phyloP scores from a whole-genome alignment of 768 basidiomycete genomes.

The Mycena maculata region DNA sequence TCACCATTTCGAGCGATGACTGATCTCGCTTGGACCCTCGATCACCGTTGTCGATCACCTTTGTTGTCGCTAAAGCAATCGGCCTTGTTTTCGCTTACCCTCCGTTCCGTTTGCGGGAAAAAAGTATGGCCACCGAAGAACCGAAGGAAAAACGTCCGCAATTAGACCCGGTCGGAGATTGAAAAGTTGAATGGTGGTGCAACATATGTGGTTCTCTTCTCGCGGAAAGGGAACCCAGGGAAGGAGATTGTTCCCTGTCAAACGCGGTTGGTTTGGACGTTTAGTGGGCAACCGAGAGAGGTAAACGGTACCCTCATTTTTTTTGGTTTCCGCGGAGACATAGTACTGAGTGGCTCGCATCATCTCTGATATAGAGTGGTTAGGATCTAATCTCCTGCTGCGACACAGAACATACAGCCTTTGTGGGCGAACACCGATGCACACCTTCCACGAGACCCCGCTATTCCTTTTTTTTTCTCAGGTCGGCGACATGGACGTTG shows the following conservation, averaged over 20 bases:
- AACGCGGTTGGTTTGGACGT: background rate
- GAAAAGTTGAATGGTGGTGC: background rate
- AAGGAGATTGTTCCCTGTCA: slow-evolving; percentile 24
- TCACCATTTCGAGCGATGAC: background rate
- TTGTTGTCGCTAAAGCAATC: background rate
- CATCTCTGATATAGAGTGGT: slow-evolving; percentile 5
- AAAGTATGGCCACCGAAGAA: slow-evolving; percentile 11
- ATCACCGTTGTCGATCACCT: slow-evolving; percentile 1
- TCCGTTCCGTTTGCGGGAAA: background rate
- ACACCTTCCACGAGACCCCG: slow-evolving; percentile 11
- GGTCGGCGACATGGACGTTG: slow-evolving; percentile 20
- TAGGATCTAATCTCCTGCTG: slow-evolving; percentile 16
- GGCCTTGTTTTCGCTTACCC: slow-evolving; percentile 22
- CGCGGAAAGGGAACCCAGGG: slow-evolving; percentile 9
- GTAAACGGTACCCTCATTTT: slow-evolving; percentile 2
- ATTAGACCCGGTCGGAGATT: slow-evolving; percentile 27
- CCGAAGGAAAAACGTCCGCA: slow-evolving; percentile 10
- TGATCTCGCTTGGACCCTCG: background rate
- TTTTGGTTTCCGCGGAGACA: slow-evolving; percentile 9
- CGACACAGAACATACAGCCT: slow-evolving; percentile 23
- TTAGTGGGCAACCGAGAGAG: background rate
- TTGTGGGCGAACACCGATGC: background rate
- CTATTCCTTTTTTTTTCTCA: slow-evolving; percentile 24
- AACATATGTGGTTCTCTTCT: slow-evolving; percentile 17
- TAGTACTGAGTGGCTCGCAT: slow-evolving; percentile 2